Conservation (phyloP, 163 green algal species). For the Trebouxia gelatinosa region DNA sequence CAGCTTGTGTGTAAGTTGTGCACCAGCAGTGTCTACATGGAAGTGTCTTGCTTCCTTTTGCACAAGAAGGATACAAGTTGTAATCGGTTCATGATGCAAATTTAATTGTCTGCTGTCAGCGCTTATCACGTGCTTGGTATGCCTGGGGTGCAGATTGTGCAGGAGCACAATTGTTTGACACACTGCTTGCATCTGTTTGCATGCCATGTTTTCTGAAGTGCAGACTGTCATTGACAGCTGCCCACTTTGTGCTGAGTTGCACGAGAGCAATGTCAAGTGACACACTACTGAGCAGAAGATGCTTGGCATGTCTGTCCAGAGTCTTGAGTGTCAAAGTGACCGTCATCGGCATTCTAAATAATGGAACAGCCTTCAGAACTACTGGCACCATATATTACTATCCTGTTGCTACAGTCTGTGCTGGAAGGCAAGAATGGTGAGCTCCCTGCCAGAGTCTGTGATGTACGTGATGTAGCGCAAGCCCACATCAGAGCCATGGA, state of each 20-base stretch:
- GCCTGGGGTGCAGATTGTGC: no score
- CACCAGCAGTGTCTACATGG: background rate
- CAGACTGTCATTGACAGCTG: no score
- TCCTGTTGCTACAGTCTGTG: conserved; percentile 1
- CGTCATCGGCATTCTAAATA: background rate
- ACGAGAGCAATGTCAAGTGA: no score
- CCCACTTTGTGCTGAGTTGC: no score
- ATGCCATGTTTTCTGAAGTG: no score
- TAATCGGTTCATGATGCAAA: no score
- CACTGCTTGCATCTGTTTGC: no score
- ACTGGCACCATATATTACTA: background rate
- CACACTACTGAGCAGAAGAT: no score
- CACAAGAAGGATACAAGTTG: background rate
- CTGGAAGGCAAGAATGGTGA: conserved; percentile 23
- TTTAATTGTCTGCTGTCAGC: no score
- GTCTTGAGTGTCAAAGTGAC: background rate
- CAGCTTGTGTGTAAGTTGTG: background rate
- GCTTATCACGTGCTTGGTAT: no score
- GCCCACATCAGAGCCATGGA: conserved; percentile 75
- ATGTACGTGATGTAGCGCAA: conserved; percentile 60
- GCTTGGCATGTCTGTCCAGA: background rate
- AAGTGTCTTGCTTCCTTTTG: background rate
- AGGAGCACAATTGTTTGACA: no score
- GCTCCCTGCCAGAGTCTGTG: conserved; percentile 1
- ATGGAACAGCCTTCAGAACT: background rate